Evolutionary conservation across 202 grass and related monocot genomes (phyloP).

Genomic region (Miscanthus sacchariflorus): DNA sequence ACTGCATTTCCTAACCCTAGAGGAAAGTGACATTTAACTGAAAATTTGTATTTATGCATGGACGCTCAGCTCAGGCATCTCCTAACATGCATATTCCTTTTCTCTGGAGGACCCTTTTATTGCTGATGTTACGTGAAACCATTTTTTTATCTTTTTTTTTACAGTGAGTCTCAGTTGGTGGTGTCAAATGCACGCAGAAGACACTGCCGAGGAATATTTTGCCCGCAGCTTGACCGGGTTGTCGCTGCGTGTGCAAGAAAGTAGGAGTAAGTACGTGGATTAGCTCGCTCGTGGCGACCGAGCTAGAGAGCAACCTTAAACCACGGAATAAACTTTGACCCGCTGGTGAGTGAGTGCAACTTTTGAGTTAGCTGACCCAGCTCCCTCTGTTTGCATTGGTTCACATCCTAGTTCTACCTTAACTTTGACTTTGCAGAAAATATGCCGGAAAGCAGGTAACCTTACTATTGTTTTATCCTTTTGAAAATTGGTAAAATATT

Average conservation of each 20-base stretch:
- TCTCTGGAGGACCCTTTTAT: background rate
- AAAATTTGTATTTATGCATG: slow-evolving; percentile 43
- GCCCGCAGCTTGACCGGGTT: background rate
- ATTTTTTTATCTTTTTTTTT: slow-evolving; percentile 5
- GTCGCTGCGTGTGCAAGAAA: slow-evolving; percentile 11
- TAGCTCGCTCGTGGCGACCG: slow-evolving; percentile 21
- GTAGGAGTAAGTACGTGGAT: background rate
- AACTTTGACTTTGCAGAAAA: slow-evolving; percentile 12
- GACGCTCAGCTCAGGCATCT: slow-evolving; percentile 16
- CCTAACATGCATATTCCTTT: background rate
- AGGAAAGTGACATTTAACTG: slow-evolving; percentile 50
- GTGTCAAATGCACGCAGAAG: slow-evolving; percentile 15
- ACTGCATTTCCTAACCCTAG: background rate
- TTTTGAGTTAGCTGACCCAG: background rate
- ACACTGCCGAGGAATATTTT: slow-evolving; percentile 43
- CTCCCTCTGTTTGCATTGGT: background rate
- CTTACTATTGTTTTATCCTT: background rate
- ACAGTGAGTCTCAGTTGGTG: background rate
- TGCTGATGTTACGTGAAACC: slow-evolving; percentile 35
- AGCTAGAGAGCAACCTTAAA: slow-evolving; percentile 33
- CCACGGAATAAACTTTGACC: slow-evolving; percentile 39
- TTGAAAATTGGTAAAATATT: background rate
- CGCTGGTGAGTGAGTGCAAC: background rate
- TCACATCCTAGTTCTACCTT: slow-evolving; percentile 13
- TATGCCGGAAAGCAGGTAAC: background rate